Evolutionary conservation across 2,329 filamentous ascomycete species (phyloP).

Genomic region (Ophiosphaerella korrae): DNA sequence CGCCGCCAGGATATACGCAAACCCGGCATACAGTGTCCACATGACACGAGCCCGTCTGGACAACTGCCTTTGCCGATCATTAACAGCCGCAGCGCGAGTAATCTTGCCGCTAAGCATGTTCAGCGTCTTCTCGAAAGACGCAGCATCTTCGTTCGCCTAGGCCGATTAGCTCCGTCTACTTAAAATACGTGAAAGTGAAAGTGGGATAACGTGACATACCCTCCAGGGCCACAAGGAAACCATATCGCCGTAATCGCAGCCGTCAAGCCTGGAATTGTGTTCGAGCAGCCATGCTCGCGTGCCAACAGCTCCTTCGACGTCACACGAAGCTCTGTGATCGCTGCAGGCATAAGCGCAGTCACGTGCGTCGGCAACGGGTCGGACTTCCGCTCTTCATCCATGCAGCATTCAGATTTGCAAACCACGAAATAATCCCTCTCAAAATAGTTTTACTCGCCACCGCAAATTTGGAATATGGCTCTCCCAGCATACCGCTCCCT

Average conservation of each 20-base stretch:
- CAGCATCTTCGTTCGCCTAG: conserved; percentile 80
- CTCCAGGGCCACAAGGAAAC: conserved; percentile 79
- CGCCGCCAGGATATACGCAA: conserved; percentile 86
- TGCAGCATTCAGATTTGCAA: too few relatives aligned
- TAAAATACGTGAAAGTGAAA: too few relatives aligned
- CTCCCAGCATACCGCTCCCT: conserved; percentile 79
- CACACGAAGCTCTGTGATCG: conserved; percentile 1
- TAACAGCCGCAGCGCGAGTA: conserved; percentile 69
- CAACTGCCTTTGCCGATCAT: conserved; percentile 74
- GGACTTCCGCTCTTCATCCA: conserved; percentile 13
- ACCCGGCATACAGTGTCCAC: conserved; percentile 86
- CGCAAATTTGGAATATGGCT: conserved; percentile 55
- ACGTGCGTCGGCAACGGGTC: conserved; percentile 17
- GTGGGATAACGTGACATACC: conserved; percentile 5
- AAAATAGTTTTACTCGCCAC: too few relatives aligned
- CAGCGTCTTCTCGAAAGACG: conserved; percentile 90
- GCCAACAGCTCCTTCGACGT: conserved; percentile 21
- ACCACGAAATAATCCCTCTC: too few relatives aligned
- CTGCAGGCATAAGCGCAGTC: conserved; percentile 17
- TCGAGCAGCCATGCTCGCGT: conserved; percentile 35
- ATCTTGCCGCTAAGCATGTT: conserved; percentile 84
- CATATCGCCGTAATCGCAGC: conserved; percentile 56
- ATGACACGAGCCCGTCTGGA: conserved; percentile 81
- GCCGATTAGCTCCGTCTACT: conserved; percentile 12
- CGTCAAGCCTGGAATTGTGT: conserved; percentile 14